Conservation (phyloP, 164 flowering plant species). For the Piper longum region DNA sequence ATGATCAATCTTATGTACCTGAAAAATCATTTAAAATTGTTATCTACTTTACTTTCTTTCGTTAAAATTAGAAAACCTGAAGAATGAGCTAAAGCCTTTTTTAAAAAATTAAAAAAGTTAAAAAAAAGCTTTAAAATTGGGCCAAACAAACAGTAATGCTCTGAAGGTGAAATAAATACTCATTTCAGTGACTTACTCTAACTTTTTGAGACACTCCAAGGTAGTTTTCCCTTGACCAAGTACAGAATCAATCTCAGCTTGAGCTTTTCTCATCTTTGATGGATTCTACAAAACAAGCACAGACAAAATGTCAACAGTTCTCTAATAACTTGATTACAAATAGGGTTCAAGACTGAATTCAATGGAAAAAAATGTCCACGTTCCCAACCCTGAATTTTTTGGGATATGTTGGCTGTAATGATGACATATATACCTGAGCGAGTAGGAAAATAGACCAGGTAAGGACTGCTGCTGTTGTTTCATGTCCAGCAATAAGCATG, state of each 20-base stretch:
- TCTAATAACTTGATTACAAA: neutral
- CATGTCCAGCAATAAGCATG: slow-evolving; percentile 99
- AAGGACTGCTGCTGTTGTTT: slow-evolving; percentile 98
- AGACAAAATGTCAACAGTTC: neutral
- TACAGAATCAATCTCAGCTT: slow-evolving; percentile 79
- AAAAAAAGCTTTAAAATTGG: too few species aligned
- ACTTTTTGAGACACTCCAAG: slow-evolving; percentile 51
- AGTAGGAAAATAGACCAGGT: slow-evolving; percentile 94
- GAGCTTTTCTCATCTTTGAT: slow-evolving; percentile 79
- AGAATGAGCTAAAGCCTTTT: too few species aligned
- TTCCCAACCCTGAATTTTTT: too few species aligned
- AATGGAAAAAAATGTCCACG: too few species aligned
- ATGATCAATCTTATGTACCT: slow-evolving; percentile 84
- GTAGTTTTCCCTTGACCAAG: slow-evolving; percentile 45
- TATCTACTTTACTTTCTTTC: too few species aligned
- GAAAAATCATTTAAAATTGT: slow-evolving; percentile 4
- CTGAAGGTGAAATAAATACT: too few species aligned
- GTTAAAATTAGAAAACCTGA: too few species aligned
- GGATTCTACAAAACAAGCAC: slow-evolving; percentile 50
- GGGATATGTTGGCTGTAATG: neutral
- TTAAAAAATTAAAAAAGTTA: too few species aligned
- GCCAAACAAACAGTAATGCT: neutral
- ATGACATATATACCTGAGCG: slow-evolving; percentile 49
- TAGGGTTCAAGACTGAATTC: neutral
- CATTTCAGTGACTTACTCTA: slow-evolving; percentile 42